These are phyloP conservation scores for Truncatella angustata DNA, from an alignment of 2,329 filamentous ascomycete species.

Conservation along the genomic window DNA sequence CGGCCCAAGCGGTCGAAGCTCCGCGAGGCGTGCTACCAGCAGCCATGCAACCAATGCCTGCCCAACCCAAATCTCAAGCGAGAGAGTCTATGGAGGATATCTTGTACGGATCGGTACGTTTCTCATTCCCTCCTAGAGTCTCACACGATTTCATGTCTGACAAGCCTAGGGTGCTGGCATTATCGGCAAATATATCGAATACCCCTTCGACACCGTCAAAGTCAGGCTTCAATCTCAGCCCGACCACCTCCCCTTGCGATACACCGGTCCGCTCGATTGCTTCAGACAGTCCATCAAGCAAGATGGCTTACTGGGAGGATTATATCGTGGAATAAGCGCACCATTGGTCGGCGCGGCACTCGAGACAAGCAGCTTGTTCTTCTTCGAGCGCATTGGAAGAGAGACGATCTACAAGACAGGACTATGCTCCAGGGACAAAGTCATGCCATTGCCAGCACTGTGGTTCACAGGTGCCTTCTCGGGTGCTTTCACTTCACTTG, in stretches of 20 bases:
- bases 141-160: conserved; percentile 17
- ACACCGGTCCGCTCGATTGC: conserved; percentile 87
- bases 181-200: conserved; percentile 94
- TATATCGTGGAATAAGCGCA: conserved; percentile 92
- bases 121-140: neutral
- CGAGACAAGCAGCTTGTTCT: conserved; percentile 89
- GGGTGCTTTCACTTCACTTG: conserved; percentile 83
- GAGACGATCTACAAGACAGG: conserved; percentile 58
- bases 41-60: neutral
- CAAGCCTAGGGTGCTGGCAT: conserved; percentile 69
- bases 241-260: conserved; percentile 75
- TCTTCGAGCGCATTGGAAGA: conserved; percentile 79
- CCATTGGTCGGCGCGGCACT: conserved; percentile 87
- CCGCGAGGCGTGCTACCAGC: conserved; percentile 19
- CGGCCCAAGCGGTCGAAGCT: conserved; percentile 21
- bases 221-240: conserved; percentile 96
- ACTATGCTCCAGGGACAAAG: conserved; percentile 48
- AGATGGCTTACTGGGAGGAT: conserved; percentile 75
- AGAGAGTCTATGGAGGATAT: conserved; percentile 82
- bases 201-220: conserved; percentile 98
- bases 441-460: conserved; percentile 72
- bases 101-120: conserved; percentile 76
- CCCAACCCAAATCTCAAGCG: conserved; percentile 32
- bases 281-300: conserved; percentile 80
- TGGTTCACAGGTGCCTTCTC: conserved; percentile 81